Evolutionary conservation across 768 basidiomycete species (phyloP), one percentile per base, ranked within the genome.

Genomic region (Thelephora aurantiotincta): DNA sequence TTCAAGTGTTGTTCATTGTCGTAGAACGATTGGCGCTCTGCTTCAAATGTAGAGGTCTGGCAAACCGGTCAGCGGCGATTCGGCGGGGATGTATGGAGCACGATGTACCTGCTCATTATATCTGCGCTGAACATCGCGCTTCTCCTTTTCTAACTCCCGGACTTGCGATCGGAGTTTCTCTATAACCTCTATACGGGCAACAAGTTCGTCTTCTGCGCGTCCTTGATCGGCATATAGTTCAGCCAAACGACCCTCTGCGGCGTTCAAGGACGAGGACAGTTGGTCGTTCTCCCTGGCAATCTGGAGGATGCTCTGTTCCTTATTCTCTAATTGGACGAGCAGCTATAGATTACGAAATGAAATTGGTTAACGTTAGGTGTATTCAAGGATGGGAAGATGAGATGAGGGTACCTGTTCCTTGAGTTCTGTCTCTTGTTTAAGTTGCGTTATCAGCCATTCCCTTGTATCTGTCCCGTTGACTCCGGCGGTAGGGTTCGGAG

Each of bases 1-100:
- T 90, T 91, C 53, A 92, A 79, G 62, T 91, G 89, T 59, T 92
- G 85, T 57, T 94, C 90, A 57, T 88, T 90, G 63, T 93, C 90
- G 58, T 90, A 90, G 63, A 91, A 86, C 13, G 88, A 75, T 60
- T 92, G 88, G 33, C 91, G 82, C 63, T 94, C 91, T 6, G 87
- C 84, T 58, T 94, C 91, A 58, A 92, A 93, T 2, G 84, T 83
- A 14, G 77, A 68, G n/a, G 80, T 81, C 89, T 93, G 58, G 50
- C 45, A 47, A 41, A 48, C 49, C 50, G 52, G 49, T 53, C 52
- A 49, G 52, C 52, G 44, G 44, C 36, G 47, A 35, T 41, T 30
- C 44, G 49, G 33, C 43, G 18, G 50, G 44, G 46, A 42, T 13
- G 43, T 30, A 19, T 19, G 11, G n/a, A 6, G 26, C 49, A 26